Evolutionary conservation across 768 basidiomycete species (phyloP).

Genomic region (Lyophyllum shimeji): DNA sequence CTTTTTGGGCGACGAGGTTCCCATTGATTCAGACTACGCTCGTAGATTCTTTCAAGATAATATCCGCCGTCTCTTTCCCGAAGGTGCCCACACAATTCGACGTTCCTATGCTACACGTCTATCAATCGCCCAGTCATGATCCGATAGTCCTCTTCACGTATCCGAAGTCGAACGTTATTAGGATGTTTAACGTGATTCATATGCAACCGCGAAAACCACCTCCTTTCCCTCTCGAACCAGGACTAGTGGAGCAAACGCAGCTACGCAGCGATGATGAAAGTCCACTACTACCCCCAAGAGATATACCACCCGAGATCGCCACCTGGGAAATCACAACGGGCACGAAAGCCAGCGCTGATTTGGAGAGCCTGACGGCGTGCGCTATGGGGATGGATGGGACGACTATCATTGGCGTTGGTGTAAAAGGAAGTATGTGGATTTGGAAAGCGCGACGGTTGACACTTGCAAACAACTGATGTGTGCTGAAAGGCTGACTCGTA

Average conservation of each 20-base stretch:
- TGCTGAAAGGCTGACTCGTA: too few species aligned
- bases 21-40: neutral
- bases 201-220: constrained; percentile 44
- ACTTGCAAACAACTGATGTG: neutral
- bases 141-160: constrained; percentile 48
- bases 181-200: constrained; percentile 44
- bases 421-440: constrained; percentile 39
- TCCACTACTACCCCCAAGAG: neutral
- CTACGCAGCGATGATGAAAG: constrained; percentile 25
- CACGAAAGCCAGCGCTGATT: constrained; percentile 10
- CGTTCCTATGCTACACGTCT: constrained; percentile 39
- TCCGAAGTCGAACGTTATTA: constrained; percentile 39
- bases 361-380: constrained; percentile 35
- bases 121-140: constrained; percentile 44
- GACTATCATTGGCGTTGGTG: constrained; percentile 39
- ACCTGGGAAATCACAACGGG: constrained; percentile 22
- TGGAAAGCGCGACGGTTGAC: constrained; percentile 26
- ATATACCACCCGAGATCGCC: constrained; percentile 10
- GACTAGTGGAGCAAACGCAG: constrained; percentile 21
- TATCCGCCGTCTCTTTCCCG: constrained; percentile 50
- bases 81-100: constrained; percentile 30
- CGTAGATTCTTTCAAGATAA: constrained; percentile 65
- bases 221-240: constrained; percentile 35
- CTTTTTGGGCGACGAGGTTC: neutral
- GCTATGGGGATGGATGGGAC: constrained; percentile 43